Base-by-base conservation (phyloP, 768 basidiomycete species). In the Imleria badia region DNA sequence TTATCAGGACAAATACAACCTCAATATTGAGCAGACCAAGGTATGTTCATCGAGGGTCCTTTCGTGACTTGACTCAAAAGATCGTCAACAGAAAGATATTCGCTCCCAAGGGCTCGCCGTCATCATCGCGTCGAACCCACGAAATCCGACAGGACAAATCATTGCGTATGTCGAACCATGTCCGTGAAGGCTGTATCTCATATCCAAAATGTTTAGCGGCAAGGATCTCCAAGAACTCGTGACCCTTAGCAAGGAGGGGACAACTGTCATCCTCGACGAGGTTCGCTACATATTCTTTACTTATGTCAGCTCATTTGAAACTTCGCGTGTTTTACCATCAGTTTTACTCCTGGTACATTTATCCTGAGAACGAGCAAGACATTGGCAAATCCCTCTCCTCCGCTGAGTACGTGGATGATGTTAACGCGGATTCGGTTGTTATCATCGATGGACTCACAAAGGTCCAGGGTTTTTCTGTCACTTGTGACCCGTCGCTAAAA, bases 321-420 rank as follows among this genome's bases (percentile, higher is more conserved):
- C 26, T 34, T 12, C 22, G 4, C 31, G 14, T 15, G 3, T 4
- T 14, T 19, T 29, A 17, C 19, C 11, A 17, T 40, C 44, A 95
- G 86, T 94, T 95, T 72, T 96, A 97, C 66, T 92, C 90, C 11
- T 96, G 94, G 92, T 95, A 96, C 69, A 87, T 93, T 50, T 96
- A 95, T 68, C 91, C 87, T 12, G 90, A 95, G 42, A 72, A 83
- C 53, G 83, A 84, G 13, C 75, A 78, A 49, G 89, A 93, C 56
- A 79, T 79, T 52, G 94, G 93, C 15, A 83, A 84, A 56, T 86
- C 89, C 10, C 69, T 96, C 29, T 93, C 90, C 10, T 89, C 89
- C 0, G 94, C 94, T 0, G 79, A 81, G 66, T 95, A 86, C 62
- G 76, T 98, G 41, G 83, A 95, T 19, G 87, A 97, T 62, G 95